Evolutionary conservation across 305 asterid species (phyloP).

Genomic region (Fraxinus xanthoxyloides): DNA sequence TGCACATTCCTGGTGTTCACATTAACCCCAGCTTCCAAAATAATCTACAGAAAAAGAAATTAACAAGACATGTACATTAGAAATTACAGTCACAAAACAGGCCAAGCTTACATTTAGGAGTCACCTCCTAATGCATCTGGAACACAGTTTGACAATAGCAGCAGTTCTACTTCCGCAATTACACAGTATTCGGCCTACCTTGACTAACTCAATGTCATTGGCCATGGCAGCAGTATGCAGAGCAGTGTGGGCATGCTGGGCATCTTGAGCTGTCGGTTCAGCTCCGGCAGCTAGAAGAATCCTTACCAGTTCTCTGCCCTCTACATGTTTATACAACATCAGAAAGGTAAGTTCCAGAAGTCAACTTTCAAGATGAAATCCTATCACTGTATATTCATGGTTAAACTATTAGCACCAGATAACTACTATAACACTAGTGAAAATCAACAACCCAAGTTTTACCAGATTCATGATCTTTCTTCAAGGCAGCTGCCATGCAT

Average conservation of each 20-base stretch:
- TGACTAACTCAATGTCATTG: constrained; percentile 82
- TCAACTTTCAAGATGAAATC: constrained; percentile 7
- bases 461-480: constrained; percentile 95
- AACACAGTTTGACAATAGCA: not conserved
- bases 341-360: constrained; percentile 23
- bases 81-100: constrained; percentile 11
- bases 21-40: constrained; percentile 88
- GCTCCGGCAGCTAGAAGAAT: constrained; percentile 87
- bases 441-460: constrained; percentile 22
- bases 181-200: constrained; percentile 51
- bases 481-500: constrained; percentile 95
- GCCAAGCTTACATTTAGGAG: constrained; percentile 8
- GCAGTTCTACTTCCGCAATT: constrained; percentile 10
- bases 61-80: constrained; percentile 7
- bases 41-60: constrained; percentile 50
- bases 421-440: constrained; percentile 5
- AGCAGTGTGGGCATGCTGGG: constrained; percentile 84
- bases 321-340: constrained; percentile 37
- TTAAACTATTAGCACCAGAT: constrained; percentile 14
- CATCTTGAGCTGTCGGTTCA: constrained; percentile 82
- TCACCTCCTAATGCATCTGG: constrained; percentile 9
- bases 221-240: constrained; percentile 93
- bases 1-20: constrained; percentile 84
- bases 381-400: not conserved
- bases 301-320: constrained; percentile 87